Conservation (phyloP, 495 filamentous ascomycete species). For the Arthonia radiata region DNA sequence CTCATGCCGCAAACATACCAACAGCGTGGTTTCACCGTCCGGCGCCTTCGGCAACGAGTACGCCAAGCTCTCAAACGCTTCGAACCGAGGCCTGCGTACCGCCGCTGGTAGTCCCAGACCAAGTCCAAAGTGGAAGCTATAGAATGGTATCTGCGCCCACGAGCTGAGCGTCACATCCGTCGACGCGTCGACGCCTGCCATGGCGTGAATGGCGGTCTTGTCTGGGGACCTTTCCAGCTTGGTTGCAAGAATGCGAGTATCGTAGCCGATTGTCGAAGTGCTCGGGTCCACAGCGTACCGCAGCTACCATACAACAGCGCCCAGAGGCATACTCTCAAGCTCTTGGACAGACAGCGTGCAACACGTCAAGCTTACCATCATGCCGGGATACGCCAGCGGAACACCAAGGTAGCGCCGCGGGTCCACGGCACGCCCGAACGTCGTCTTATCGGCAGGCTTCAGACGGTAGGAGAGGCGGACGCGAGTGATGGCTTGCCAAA, state of each 20-base stretch:
- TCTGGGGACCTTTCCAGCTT: constrained; percentile 13
- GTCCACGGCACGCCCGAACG: constrained; percentile 27
- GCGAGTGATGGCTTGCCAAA: constrained; percentile 24
- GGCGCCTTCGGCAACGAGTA: constrained; percentile 21
- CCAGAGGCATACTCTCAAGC: constrained; percentile 14
- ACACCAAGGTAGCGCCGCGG: constrained; percentile 20
- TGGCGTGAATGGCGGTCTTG: constrained; percentile 11
- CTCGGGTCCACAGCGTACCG: constrained; percentile 19
- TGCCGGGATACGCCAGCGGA: constrained; percentile 19
- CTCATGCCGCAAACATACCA: constrained; percentile 20
- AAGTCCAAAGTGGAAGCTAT: constrained; percentile 22
- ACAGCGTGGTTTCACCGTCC: constrained; percentile 18
- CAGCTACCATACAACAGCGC: constrained; percentile 18
- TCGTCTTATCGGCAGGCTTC: constrained; percentile 7
- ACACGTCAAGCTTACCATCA: constrained; percentile 19
- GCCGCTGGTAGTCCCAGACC: constrained; percentile 22
- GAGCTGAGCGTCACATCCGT: constrained; percentile 26
- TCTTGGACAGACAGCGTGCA: constrained; percentile 11
- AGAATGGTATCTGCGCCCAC: constrained; percentile 23
- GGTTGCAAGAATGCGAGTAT: constrained; percentile 20
- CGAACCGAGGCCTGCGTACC: constrained; percentile 23
- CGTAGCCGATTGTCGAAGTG: constrained; percentile 11
- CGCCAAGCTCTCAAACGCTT: constrained; percentile 19
- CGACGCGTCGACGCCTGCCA: constrained; percentile 11
- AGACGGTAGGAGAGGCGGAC: constrained; percentile 20